A percentile compares a stretch with the other conserved stretches of the same genome.
Conservation (phyloP, 345 rosid species). For the Populus ilicifolia region DNA sequence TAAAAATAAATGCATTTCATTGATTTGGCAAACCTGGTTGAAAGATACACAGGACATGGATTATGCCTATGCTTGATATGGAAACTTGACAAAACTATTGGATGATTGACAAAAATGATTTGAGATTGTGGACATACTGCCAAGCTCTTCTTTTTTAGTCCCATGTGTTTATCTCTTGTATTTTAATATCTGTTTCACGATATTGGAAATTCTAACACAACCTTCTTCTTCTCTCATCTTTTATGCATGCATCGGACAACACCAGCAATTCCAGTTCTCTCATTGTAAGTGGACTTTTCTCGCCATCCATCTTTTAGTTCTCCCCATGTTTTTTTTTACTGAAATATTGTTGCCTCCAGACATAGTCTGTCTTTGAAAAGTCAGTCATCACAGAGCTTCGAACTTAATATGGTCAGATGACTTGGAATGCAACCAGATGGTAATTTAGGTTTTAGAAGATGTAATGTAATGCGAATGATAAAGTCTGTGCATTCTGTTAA, state of each 20-base stretch:
- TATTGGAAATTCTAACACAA: constrained; percentile 25
- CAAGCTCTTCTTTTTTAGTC: background rate
- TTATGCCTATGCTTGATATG: too few species aligned
- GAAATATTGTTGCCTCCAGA: background rate
- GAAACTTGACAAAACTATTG: background rate
- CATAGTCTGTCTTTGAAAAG: background rate
- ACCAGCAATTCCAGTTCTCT: constrained; percentile 95
- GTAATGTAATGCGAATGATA: background rate
- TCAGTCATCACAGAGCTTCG: background rate
- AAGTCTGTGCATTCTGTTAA: background rate
- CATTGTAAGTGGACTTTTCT: constrained; percentile 65
- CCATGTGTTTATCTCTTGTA: background rate
- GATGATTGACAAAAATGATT: background rate
- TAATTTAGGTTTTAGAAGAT: background rate
- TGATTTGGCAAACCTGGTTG: background rate
- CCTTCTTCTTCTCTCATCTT: constrained; percentile 29
- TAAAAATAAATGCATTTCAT: background rate
- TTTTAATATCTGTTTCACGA: background rate
- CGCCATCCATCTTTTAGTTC: background rate
- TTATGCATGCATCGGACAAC: constrained; percentile 39
- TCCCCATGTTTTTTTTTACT: background rate
- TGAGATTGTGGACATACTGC: background rate
- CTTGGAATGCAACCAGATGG: background rate
- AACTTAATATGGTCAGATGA: background rate
- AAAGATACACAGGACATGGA: background rate